Base-by-base conservation (phyloP, 352 stramenopile genomes). In the Phytopythium montanum region DNA sequence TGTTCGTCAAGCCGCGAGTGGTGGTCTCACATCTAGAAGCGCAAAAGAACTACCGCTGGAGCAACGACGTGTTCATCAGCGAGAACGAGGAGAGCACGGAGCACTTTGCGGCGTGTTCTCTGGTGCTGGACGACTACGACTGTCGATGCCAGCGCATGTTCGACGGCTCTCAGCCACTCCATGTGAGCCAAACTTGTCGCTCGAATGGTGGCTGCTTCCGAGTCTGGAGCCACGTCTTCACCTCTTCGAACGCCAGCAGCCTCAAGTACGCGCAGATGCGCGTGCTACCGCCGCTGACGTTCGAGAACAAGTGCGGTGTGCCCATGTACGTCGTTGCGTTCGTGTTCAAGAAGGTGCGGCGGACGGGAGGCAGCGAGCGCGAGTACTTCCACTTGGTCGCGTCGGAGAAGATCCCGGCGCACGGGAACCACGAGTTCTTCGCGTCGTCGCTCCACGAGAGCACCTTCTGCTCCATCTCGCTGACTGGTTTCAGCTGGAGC, bases 121-220 rank as follows among this genome's bases (percentile, higher is more conserved):
- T 90, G 1, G 66, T 89, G 31, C 64, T 90, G 0, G 79, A 85
- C 26, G 83, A 93, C 46, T 91, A 86, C 23, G 75, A 83, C 19
- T 95, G 85, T 59, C 71, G 73, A 29, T 95, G 85, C 50, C 79
- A 89, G 59, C 81, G 82, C 33, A 91, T 91, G 78, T 83, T 93
- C 53, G 81, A 91, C 29, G 79, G 79, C 45, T 85, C 83, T 3
- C 66, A 89, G 31, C 81, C 81, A 51, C 70, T 93, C 25, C 81
- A 93, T 42, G 72, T 86, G 6, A 88, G 72, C 29, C 73, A 91
- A 33, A 86, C 79, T 19, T 93, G 83, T 53, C 72, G 73, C 18
- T 66, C 83, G 5, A 93, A 90, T 36, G 83, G 83, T 19, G 83
- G 69, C 18, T 93, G 75, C n/a, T 83, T 95, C 21, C 75, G 82